Conservation (phyloP, 169 alveolate genomes). For the Eimeria acervulina region DNA sequence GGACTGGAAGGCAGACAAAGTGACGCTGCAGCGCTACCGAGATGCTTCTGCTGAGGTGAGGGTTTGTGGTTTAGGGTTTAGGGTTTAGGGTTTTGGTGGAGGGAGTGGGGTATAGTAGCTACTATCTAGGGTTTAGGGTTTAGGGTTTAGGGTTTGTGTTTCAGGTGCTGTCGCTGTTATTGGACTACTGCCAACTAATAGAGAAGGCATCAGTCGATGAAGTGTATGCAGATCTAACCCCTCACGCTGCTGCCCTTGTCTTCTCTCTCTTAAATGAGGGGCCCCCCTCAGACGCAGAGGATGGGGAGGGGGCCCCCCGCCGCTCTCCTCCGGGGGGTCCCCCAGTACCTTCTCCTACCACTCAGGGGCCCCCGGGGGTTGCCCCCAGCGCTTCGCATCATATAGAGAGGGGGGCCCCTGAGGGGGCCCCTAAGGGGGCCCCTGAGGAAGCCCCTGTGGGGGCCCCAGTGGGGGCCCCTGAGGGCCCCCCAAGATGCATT, state of each 20-base stretch:
- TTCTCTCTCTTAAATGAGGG: not conserved
- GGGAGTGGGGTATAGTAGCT: too few species aligned
- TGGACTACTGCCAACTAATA: constrained; percentile 21
- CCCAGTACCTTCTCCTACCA: not conserved
- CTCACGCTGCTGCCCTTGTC: not conserved
- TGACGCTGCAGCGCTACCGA: constrained; percentile 44
- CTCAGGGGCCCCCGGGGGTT: too few species aligned
- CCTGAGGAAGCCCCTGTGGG: too few species aligned
- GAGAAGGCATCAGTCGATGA: constrained; percentile 71
- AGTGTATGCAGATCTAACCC: constrained; percentile 56
- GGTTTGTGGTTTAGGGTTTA: not conserved
- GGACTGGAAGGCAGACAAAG: constrained; percentile 39
- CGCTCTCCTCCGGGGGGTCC: not conserved
- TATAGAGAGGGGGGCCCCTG: too few species aligned
- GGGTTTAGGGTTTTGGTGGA: not conserved
- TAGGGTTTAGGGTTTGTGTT: not conserved
- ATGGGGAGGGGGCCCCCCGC: not conserved
- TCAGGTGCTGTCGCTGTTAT: constrained; percentile 53
- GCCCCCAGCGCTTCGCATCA: too few species aligned
- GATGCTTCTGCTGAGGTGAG: constrained; percentile 60
- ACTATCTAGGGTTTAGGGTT: not conserved
- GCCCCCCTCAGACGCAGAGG: constrained; percentile 26
- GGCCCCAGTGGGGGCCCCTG: too few species aligned
- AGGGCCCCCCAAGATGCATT: too few species aligned
- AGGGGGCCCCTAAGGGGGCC: too few species aligned